These are phyloP conservation scores for Colletotrichum siamense DNA, from an alignment of 2,329 filamentous ascomycete species.

Conservation along the genomic window DNA sequence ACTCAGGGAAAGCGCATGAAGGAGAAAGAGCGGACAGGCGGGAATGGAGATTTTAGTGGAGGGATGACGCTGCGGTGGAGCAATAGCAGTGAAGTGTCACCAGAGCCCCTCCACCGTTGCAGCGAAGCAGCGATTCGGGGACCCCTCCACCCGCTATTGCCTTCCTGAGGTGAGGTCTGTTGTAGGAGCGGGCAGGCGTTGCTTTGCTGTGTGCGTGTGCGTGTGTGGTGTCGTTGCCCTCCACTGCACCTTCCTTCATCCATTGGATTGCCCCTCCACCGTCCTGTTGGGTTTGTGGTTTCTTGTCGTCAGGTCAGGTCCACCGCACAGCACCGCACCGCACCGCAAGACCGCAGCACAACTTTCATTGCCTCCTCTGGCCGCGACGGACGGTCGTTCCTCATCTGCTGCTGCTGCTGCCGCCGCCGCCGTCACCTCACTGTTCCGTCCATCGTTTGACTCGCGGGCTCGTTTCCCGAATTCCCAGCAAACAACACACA, in stretches of 20 bases:
- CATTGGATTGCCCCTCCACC: background rate
- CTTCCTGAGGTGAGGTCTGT: background rate
- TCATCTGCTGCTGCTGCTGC: background rate
- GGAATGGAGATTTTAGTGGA: slow-evolving; percentile 17
- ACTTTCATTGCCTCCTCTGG: slow-evolving; percentile 1
- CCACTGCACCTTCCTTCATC: background rate
- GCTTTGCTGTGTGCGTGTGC: background rate
- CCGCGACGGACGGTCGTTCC: background rate
- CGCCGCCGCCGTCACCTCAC: background rate
- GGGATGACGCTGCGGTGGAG: slow-evolving; percentile 20
- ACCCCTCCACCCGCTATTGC: background rate
- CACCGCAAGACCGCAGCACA: background rate
- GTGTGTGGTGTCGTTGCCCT: background rate
- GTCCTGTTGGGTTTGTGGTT: background rate
- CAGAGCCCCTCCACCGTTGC: background rate
- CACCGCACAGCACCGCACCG: background rate
- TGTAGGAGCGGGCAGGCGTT: background rate
- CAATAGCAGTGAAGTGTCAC: slow-evolving; percentile 15
- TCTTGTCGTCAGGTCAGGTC: background rate
- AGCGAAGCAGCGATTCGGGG: background rate
- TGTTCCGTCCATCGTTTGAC: background rate
- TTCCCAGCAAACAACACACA: background rate
- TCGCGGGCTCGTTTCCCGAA: background rate
- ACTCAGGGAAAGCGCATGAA: background rate
- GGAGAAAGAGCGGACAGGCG: slow-evolving; percentile 5